Evolutionary conservation across 352 stramenopile genomes (phyloP).

Genomic region (Phytophthora pseudosyringae): DNA sequence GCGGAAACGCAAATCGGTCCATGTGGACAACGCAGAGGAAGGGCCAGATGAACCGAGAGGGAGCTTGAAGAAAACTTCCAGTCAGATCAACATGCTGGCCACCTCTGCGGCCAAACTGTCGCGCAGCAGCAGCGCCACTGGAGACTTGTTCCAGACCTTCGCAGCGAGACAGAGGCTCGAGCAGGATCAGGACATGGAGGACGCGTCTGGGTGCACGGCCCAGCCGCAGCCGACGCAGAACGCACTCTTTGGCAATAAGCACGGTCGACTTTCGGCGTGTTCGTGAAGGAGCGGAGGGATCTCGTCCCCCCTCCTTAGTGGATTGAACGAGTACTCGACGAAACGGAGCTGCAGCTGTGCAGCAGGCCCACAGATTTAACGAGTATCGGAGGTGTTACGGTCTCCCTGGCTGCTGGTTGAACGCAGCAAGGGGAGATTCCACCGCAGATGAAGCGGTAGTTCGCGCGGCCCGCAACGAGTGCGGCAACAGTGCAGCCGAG

Average conservation of each 20-base stretch:
- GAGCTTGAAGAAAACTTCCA: conserved; percentile 76
- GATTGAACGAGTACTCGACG: conserved; percentile 16
- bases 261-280: conserved; percentile 39
- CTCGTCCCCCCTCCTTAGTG: background rate
- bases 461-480: conserved; percentile 18
- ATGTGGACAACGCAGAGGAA: conserved; percentile 52
- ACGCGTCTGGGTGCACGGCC: conserved; percentile 27
- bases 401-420: conserved; percentile 9
- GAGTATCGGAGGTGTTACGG: conserved; percentile 11
- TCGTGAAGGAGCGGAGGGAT: conserved; percentile 33
- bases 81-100: conserved; percentile 65
- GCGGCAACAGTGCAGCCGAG: conserved; percentile 17
- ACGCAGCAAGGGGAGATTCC: conserved; percentile 1
- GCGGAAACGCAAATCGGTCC: conserved; percentile 78
- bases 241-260: conserved; percentile 36
- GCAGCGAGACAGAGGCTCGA: conserved; percentile 26
- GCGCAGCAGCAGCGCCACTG: conserved; percentile 30
- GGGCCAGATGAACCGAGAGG: conserved; percentile 18
- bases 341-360: background rate
- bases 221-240: conserved; percentile 40
- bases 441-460: conserved; percentile 12
- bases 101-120: conserved; percentile 25
- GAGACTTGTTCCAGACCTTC: conserved; percentile 40
- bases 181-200: conserved; percentile 64
- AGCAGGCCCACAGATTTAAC: conserved; percentile 1